Base-by-base conservation (phyloP, 2,329 filamentous ascomycete genomes). In the Botrytis aclada region DNA sequence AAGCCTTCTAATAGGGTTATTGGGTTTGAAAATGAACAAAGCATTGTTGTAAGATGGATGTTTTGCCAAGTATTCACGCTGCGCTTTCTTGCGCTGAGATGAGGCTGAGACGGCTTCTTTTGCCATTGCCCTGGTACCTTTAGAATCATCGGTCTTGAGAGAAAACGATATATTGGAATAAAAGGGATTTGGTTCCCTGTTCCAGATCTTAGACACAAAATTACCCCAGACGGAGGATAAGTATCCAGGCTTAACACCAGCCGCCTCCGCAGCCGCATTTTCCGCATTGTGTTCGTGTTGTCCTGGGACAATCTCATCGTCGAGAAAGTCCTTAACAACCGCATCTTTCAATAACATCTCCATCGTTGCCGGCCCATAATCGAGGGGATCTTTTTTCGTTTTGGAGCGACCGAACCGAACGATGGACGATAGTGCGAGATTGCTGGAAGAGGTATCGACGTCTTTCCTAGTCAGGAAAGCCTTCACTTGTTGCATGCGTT, bases 291-390 rank as follows among this genome's bases (percentile, higher is more conserved):
- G 47, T 34, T 72, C 70, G 70, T 80, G 58, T 39, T 85, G 83
- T 25, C 83, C 78, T 5, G 83, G 80, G 64, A 86, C 84, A 45
- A 87, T 84, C 75, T 87, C 85, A 76, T 97, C 94, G 78, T 98
- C 94, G 7, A 99, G 87, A 75, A 99, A 99, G 78, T 98, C 96
- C 67, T 90, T 91, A 10, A 99, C 95, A 39, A 99, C 94, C 1
- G 94, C 94, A 82, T 98, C 95, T 80, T 98, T 98, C 63, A 98
- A 86, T 66, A 99, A 86, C 94, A 98, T 97, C 81, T 98, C 96
- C 81, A 97, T 92, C 71, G 94, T 95, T 10, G 94, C 94, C 34
- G 93, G 93, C 3, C 95, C 95, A 80, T 97, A 97, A 80, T 98
- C 95, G 25, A 98, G 85, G 3, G 95, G 95, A 80, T 98, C 96